Base-by-base conservation (phyloP, 1,284 basidiomycete species). In the Peniophora sp. region DNA sequence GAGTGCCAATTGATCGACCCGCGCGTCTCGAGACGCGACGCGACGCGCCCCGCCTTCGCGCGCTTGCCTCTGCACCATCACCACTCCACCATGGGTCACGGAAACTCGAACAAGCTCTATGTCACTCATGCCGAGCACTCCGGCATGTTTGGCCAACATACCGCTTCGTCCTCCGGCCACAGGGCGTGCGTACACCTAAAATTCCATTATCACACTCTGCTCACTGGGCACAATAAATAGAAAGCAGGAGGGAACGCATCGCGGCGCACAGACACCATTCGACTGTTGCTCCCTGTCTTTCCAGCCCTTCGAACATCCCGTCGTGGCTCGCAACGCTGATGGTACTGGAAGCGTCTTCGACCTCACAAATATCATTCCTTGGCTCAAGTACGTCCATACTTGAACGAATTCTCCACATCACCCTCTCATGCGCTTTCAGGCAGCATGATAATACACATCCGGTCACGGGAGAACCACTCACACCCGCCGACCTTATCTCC, bases 241-340 rank as follows among this genome's bases (percentile, higher is more conserved):
- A 50, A 91, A 88, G 62, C 71, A 73, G 22, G 77, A 86, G 63
- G 80, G 75, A 35, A 75, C 77, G 10, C 76, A 79, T 64, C 76
- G 79, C 48, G 79, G 73, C 52, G 69, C 76, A 51, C 72, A 74
- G 52, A 89, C 89, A 1, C 88, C 92, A 6, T 94, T 90, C 60
- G 92, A 97, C 68, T 96, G 87, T 61, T 98, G 95, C 59, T 85
- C 93, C 0, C 78, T 97, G 32, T 93, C 92, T 6, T 88, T 96
- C 56, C 92, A 96, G 64, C 91, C 88, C 1, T 97, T 97, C 65
- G 75, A 74, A 20, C 85, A 92, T 60, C 95, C 95, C 0, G 94
- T 97, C 6, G 93, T 91, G 59, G 88, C 91, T 1, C 76, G 84
- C 32, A 89, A 89, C 59, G 63, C 74, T 32, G 88, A 92, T 61